These are phyloP conservation scores for Phytophthora sp. DNA, from an alignment of 352 stramenopile genomes.

Conservation along the genomic window DNA sequence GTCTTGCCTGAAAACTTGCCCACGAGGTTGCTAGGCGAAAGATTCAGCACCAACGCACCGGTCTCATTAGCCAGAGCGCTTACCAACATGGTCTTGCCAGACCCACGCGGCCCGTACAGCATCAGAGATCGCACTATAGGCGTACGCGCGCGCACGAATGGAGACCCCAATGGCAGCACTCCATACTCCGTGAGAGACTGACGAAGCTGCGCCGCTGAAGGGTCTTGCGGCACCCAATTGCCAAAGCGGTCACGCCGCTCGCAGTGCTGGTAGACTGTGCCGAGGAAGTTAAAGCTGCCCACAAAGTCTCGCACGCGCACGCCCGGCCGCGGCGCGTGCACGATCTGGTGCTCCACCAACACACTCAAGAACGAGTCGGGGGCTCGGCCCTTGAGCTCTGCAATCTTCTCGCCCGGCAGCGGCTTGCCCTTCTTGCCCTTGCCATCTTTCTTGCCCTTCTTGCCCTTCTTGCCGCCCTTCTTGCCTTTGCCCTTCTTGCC, in stretches of 20 bases:
- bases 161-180: constrained; percentile 87
- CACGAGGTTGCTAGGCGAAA: constrained; percentile 92
- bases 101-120: constrained; percentile 92
- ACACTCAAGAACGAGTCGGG: constrained; percentile 91
- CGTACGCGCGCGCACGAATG: constrained; percentile 75
- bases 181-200: constrained; percentile 92
- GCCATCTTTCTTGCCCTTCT: constrained; percentile 55
- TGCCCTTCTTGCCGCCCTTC: constrained; percentile 61
- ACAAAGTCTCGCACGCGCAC: constrained; percentile 83
- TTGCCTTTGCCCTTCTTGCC: constrained; percentile 65
- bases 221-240: constrained; percentile 92
- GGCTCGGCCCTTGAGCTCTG: constrained; percentile 89
- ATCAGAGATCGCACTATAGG: constrained; percentile 90
- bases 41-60: constrained; percentile 94
- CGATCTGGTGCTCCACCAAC: constrained; percentile 90
- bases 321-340: constrained; percentile 59
- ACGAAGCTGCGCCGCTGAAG: constrained; percentile 90
- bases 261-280: constrained; percentile 69
- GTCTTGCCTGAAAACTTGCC: constrained; percentile 94
- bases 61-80: constrained; percentile 93
- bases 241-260: constrained; percentile 71
- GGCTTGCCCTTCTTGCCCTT: constrained; percentile 73
- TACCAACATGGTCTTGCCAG: constrained; percentile 94
- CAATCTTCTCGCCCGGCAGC: constrained; percentile 92
- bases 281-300: constrained; percentile 93